Conservation (phyloP, 345 rosid genomes). For the Mercurialis annua region DNA sequence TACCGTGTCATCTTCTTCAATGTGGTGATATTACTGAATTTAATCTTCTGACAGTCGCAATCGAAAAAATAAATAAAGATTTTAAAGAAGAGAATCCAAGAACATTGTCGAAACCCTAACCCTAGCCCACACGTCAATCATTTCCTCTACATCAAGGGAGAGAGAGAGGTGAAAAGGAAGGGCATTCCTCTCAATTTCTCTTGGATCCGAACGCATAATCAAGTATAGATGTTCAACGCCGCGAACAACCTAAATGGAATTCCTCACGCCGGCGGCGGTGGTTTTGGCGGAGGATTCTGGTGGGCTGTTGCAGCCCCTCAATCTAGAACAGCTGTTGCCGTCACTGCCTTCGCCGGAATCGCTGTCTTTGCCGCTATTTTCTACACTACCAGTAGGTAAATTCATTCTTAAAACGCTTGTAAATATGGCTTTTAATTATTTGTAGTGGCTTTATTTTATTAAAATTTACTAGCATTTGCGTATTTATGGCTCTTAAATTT, state of each 20-base stretch:
- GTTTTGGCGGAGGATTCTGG: slow-evolving; percentile 47
- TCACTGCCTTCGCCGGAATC: slow-evolving; percentile 49
- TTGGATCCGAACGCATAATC: neutral
- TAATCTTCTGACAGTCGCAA: no score
- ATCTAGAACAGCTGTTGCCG: slow-evolving; percentile 24
- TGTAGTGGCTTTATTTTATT: neutral
- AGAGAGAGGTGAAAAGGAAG: slow-evolving; percentile 7
- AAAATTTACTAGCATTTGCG: neutral
- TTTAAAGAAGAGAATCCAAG: neutral
- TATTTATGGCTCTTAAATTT: neutral
- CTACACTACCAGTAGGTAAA: slow-evolving; percentile 45
- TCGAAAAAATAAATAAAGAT: neutral
- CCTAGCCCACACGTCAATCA: neutral
- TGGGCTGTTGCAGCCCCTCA: slow-evolving; percentile 23
- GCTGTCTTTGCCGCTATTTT: slow-evolving; percentile 38
- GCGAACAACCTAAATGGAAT: slow-evolving; percentile 24
- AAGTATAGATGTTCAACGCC: slow-evolving; percentile 25
- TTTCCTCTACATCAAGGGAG: neutral
- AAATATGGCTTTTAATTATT: neutral
- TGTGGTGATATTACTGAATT: no score
- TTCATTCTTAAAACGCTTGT: neutral
- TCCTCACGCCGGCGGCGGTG: slow-evolving; percentile 39
- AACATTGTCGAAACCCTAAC: neutral
- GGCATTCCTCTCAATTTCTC: slow-evolving; percentile 5
- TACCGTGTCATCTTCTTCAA: no score